Evolutionary conservation across 2,329 filamentous ascomycete species (phyloP).

Genomic region (Fusarium poae): DNA sequence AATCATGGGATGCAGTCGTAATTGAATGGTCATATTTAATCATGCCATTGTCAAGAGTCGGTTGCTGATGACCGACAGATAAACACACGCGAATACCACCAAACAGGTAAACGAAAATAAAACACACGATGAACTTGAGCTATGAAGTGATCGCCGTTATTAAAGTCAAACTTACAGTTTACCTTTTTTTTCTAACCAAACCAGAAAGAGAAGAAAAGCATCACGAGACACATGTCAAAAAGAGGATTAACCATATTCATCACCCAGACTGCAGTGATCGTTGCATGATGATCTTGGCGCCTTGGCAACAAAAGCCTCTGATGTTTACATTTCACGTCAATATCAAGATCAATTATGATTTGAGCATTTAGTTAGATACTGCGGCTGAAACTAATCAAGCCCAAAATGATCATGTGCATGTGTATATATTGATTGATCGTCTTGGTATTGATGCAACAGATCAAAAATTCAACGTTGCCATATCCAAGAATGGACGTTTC

Average conservation of each 20-base stretch:
- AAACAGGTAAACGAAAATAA: too few relatives aligned
- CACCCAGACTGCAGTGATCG: not conserved
- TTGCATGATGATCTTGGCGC: constrained; percentile 32
- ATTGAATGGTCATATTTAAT: not conserved
- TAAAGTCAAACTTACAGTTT: constrained; percentile 6
- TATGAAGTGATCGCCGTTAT: not conserved
- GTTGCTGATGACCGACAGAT: constrained; percentile 4
- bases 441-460: not conserved
- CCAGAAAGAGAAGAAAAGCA: constrained; percentile 14
- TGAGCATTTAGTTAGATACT: not conserved
- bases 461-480: constrained; percentile 13
- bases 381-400: not conserved
- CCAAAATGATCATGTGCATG: not conserved
- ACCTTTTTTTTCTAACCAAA: not conserved
- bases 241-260: constrained; percentile 18
- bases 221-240: constrained; percentile 11
- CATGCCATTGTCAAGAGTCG: not conserved
- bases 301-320: constrained; percentile 25
- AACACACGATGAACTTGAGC: not conserved
- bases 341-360: not conserved
- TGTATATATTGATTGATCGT: not conserved
- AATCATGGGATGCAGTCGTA: not conserved
- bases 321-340: not conserved
- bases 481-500: constrained; percentile 7
- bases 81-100: not conserved